A percentile compares a stretch with the other conserved stretches of the same genome.
phyloP scores from a whole-genome alignment of 768 basidiomycete genomes.

The Aureoboletus auriporus region DNA sequence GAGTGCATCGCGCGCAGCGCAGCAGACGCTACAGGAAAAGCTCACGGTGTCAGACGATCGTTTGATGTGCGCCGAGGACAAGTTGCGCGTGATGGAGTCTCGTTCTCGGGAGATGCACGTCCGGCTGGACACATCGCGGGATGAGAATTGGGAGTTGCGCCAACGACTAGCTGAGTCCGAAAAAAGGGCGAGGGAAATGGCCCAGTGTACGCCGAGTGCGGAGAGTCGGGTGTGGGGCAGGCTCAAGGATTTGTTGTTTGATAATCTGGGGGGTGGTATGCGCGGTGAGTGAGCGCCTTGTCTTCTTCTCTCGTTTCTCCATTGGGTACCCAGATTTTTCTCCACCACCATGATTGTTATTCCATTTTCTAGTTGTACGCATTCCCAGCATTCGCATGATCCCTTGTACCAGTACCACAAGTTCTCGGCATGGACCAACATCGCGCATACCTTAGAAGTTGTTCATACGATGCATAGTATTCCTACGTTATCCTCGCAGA shows the following conservation, averaged over 20 bases:
- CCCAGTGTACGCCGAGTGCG: slow-evolving; percentile 7
- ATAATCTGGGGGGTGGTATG: slow-evolving; percentile 18
- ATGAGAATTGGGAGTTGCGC: slow-evolving; percentile 21
- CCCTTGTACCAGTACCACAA: slow-evolving; percentile 17
- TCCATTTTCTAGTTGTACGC: slow-evolving; percentile 15
- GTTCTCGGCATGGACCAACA: slow-evolving; percentile 21
- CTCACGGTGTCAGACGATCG: slow-evolving; percentile 13
- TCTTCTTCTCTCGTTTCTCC: not conserved
- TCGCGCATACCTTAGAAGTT: slow-evolving; percentile 19
- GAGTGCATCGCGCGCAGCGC: slow-evolving; percentile 7
- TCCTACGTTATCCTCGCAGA: slow-evolving; percentile 16
- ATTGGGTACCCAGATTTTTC: slow-evolving; percentile 2
- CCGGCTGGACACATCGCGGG: slow-evolving; percentile 16
- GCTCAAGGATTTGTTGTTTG: slow-evolving; percentile 28
- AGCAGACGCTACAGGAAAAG: slow-evolving; percentile 17
- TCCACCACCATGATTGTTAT: slow-evolving; percentile 1
- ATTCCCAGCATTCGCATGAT: slow-evolving; percentile 24
- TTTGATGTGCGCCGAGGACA: slow-evolving; percentile 14
- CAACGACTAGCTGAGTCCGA: slow-evolving; percentile 23
- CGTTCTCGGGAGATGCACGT: slow-evolving; percentile 17
- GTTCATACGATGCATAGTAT: slow-evolving; percentile 16
- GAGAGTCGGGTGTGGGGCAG: slow-evolving; percentile 26
- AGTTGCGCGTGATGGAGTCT: slow-evolving; percentile 15
- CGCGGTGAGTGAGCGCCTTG: slow-evolving; percentile 19
- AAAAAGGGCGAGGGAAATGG: slow-evolving; percentile 14